phyloP scores from a whole-genome alignment of 768 basidiomycete species.

The Trametes villosa region DNA sequence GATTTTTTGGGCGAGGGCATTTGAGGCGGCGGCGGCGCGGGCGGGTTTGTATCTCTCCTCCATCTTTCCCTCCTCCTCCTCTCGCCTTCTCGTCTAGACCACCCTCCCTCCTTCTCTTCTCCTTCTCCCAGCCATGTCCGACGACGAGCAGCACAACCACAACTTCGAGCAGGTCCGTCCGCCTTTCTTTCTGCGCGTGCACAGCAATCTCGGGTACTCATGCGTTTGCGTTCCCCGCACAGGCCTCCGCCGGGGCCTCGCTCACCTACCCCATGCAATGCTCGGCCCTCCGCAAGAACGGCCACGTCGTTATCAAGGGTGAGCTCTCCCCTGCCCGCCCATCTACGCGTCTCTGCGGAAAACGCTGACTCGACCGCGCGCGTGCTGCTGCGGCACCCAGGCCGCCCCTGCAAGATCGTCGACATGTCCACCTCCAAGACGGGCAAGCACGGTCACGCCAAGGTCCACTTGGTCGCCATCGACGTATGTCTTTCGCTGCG shows the following conservation, averaged over 20 bases:
- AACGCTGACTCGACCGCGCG: background rate
- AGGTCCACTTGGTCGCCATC: constrained; percentile 96
- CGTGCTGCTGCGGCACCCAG: constrained; percentile 40
- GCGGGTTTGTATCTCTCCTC: background rate
- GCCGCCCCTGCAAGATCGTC: constrained; percentile 96
- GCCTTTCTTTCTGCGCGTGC: constrained; percentile 22
- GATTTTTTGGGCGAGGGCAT: constrained; percentile 21
- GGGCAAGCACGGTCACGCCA: constrained; percentile 99
- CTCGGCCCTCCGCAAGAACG: constrained; percentile 92
- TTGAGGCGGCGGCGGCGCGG: background rate
- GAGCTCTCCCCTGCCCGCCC: background rate
- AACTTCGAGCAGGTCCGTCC: constrained; percentile 76
- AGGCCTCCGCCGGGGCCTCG: constrained; percentile 79
- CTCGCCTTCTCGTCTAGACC: constrained; percentile 25
- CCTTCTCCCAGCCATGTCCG: constrained; percentile 65
- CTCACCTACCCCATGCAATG: constrained; percentile 89
- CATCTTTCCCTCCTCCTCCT: constrained; percentile 5
- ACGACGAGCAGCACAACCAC: constrained; percentile 89
- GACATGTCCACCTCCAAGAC: constrained; percentile 99
- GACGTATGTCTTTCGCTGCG: constrained; percentile 72
- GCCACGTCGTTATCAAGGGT: constrained; percentile 97
- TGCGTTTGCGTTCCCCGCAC: constrained; percentile 13
- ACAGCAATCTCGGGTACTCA: constrained; percentile 2
- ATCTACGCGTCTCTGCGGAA: background rate
- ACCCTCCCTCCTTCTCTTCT: constrained; percentile 31